These are phyloP conservation scores for Taphrina pruni DNA, from an alignment of 1,139 yeast genomes.

Conservation along the genomic window DNA sequence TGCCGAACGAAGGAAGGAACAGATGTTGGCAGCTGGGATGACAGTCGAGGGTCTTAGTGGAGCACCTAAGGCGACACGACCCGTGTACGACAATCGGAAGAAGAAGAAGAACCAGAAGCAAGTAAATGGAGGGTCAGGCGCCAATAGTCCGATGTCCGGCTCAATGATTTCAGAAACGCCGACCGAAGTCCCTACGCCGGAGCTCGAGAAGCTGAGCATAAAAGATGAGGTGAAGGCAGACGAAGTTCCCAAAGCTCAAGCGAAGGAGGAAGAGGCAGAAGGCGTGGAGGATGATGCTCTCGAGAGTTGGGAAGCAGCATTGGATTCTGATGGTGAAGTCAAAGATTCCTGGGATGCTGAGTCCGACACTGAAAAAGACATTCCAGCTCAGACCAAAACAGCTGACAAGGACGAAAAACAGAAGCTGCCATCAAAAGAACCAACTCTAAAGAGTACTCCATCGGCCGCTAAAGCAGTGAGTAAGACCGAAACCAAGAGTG, in stretches of 20 bases:
- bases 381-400: slow-evolving; percentile 42
- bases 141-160: slow-evolving; percentile 11
- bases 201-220: slow-evolving; percentile 31
- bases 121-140: slow-evolving; percentile 45
- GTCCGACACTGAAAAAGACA: slow-evolving; percentile 49
- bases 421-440: background rate
- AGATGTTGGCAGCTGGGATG: slow-evolving; percentile 75
- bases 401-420: background rate
- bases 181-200: slow-evolving; percentile 14
- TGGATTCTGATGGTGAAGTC: slow-evolving; percentile 54
- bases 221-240: slow-evolving; percentile 34
- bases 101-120: slow-evolving; percentile 63
- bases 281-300: slow-evolving; percentile 49
- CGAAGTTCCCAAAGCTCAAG: slow-evolving; percentile 21
- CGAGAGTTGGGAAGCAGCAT: slow-evolving; percentile 50
- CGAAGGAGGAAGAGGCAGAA: slow-evolving; percentile 41
- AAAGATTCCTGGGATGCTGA: slow-evolving; percentile 50
- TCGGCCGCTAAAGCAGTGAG: slow-evolving; percentile 39
- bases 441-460: background rate
- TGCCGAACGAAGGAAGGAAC: slow-evolving; percentile 88
- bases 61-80: slow-evolving; percentile 56
- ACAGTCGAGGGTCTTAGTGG: slow-evolving; percentile 70
- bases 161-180: slow-evolving; percentile 18
- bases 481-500: slow-evolving; percentile 42
- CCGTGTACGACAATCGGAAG: slow-evolving; percentile 76